Evolutionary conservation across 2,329 filamentous ascomycete genomes (phyloP), one percentile per base, ranked within the genome.

Genomic region (Aureobasidium sp.): DNA sequence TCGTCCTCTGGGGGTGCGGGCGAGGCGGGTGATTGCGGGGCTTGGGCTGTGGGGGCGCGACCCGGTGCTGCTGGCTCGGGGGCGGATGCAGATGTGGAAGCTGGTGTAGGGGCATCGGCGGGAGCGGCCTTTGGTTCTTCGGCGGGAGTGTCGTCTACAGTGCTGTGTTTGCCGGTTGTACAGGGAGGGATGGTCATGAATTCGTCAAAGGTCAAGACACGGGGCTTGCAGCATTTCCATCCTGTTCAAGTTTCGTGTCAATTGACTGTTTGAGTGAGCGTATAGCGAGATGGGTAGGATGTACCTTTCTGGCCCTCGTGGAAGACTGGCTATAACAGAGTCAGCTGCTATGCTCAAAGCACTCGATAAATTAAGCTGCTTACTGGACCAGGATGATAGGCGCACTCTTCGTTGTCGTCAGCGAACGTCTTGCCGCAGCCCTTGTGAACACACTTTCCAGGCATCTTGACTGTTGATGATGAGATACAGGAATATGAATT

Each of bases 191-290:
- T 97, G 63, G 80, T 75, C 74, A 99, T 89, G 80, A 99, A 99
- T 77, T 99, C 94, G 76, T 99, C 94, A 73, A 99, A 99, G 62
- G 91, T 96, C 68, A 99, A 81, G 68, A 97, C 91, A 70, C 94
- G 88, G 61, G 92, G 88, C 77, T 96, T 97, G 83, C 94, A 99
- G 80, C 94, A 99, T 79, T 95, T 95, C 93, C 94, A 97, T 71
- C 94, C 93, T 96, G 69, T 21, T 23, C n/a, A 55, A 31, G 7
- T 15, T 10, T 11, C 0, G 2, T 37, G 40, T 57, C 27, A 57
- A 6, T 6, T 1, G 11, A 45, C 17, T 37, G 31, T 25, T 31
- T 10, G 10, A 5, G 17, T 9, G 11, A 7, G 13, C 25, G 25
- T 35, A 10, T 27, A 51, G 62, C 17, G 37, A 54, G 63, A 46